These are phyloP conservation scores for Stephanodiscus triporus DNA, from an alignment of 108 stramenopile species.

Conservation along the genomic window DNA sequence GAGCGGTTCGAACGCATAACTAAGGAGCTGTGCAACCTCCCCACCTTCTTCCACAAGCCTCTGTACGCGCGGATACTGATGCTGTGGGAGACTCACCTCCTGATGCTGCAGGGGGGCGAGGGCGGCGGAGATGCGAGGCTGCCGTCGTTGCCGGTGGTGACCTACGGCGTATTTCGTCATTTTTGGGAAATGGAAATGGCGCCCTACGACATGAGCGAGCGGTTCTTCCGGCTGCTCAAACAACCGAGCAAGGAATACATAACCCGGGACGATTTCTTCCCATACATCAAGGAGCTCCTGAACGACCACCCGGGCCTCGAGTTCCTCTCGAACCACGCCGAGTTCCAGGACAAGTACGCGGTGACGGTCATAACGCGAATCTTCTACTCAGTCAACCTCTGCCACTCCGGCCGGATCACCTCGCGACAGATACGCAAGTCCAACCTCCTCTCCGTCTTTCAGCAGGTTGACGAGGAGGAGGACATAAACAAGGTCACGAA, in stretches of 20 bases:
- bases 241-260: slow-evolving; percentile 81
- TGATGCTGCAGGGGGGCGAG: background rate
- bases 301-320: slow-evolving; percentile 89
- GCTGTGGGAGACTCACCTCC: slow-evolving; percentile 54
- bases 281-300: slow-evolving; percentile 91
- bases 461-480: slow-evolving; percentile 92
- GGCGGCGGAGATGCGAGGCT: slow-evolving; percentile 2
- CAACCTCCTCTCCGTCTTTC: slow-evolving; percentile 85
- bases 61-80: slow-evolving; percentile 79
- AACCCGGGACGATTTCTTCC: slow-evolving; percentile 90
- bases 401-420: slow-evolving; percentile 91
- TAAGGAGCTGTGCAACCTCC: slow-evolving; percentile 91
- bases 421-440: slow-evolving; percentile 85
- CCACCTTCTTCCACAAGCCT: slow-evolving; percentile 92
- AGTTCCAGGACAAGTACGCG: slow-evolving; percentile 98
- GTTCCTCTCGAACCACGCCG: slow-evolving; percentile 91
- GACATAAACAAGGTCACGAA: slow-evolving; percentile 97
- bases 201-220: slow-evolving; percentile 86
- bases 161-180: slow-evolving; percentile 69
- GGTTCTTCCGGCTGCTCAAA: slow-evolving; percentile 93
- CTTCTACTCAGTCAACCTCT: slow-evolving; percentile 91
- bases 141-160: slow-evolving; percentile 44
- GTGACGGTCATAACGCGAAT: slow-evolving; percentile 97
- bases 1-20: slow-evolving; percentile 90
- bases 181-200: slow-evolving; percentile 92